phyloP scores from a whole-genome alignment of 768 basidiomycete species.

The Pisolithus sp. region DNA sequence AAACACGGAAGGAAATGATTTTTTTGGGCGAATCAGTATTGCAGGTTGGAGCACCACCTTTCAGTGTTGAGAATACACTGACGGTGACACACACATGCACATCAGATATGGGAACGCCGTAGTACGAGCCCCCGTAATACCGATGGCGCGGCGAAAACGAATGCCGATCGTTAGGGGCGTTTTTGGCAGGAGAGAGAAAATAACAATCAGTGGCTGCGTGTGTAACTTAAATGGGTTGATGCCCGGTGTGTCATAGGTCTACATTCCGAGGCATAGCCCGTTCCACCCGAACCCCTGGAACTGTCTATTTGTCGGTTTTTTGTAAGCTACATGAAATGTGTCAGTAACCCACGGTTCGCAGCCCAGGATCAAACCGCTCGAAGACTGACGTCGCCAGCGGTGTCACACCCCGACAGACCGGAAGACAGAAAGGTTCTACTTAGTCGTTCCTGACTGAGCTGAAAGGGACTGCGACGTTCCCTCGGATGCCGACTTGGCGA shows the following conservation, averaged over 20 bases:
- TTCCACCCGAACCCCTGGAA: conserved; percentile 1
- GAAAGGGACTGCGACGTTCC: background rate
- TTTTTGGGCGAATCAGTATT: conserved; percentile 95
- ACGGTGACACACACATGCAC: conserved; percentile 12
- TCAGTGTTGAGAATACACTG: conserved; percentile 2
- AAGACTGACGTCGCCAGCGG: no score
- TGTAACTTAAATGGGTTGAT: conserved; percentile 12
- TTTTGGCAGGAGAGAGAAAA: conserved; percentile 18
- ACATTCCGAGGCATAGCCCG: conserved; percentile 5
- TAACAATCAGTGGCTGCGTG: conserved; percentile 21
- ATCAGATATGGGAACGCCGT: conserved; percentile 62
- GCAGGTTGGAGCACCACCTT: conserved; percentile 51
- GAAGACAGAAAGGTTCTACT: conserved; percentile 2
- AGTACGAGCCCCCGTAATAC: conserved; percentile 12
- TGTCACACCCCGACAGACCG: background rate
- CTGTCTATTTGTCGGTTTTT: conserved; percentile 11
- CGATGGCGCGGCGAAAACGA: conserved; percentile 21
- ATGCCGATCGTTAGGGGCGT: conserved; percentile 23
- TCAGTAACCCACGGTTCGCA: background rate
- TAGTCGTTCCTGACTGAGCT: conserved; percentile 3
- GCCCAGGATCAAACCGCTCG: background rate
- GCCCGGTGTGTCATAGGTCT: background rate
- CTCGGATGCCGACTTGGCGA: conserved; percentile 1
- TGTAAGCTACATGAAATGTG: conserved; percentile 8
- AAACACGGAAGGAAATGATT: conserved; percentile 96